Evolutionary conservation across 2,329 filamentous ascomycete species (phyloP).

Genomic region (Curvularia spicifera): DNA sequence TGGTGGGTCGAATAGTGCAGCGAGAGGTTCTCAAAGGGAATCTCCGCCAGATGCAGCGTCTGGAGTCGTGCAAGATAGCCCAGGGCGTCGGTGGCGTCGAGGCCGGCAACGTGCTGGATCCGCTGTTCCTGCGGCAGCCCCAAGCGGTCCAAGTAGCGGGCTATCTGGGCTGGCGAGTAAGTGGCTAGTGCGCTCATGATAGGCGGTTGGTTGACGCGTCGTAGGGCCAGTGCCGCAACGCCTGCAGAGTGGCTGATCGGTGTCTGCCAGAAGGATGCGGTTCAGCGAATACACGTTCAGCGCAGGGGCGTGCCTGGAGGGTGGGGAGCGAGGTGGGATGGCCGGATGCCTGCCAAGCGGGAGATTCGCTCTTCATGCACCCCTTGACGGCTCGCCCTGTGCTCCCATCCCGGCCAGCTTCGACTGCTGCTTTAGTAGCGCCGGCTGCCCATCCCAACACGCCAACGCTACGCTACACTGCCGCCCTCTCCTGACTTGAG

Average conservation of each 20-base stretch:
- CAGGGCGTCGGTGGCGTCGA: constrained; percentile 33
- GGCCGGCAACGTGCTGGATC: constrained; percentile 31
- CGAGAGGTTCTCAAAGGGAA: constrained; percentile 64
- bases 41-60: constrained; percentile 53
- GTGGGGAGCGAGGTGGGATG: constrained; percentile 8
- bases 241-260: neutral
- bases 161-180: constrained; percentile 39
- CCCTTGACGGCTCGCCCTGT: constrained; percentile 9
- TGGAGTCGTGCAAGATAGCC: constrained; percentile 42
- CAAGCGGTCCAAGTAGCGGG: constrained; percentile 47
- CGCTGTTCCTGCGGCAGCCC: constrained; percentile 35
- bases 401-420: neutral
- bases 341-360: constrained; percentile 16
- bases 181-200: constrained; percentile 21
- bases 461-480: neutral
- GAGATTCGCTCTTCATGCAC: neutral
- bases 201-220: constrained; percentile 7
- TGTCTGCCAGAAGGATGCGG: constrained; percentile 1
- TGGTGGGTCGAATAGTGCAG: constrained; percentile 56
- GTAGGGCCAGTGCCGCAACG: neutral
- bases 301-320: neutral
- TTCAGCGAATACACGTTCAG: constrained; percentile 1
- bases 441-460: constrained; percentile 1
- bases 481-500: neutral
- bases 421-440: constrained; percentile 19